phyloP scores from a whole-genome alignment of 1,284 basidiomycete genomes.

The Tylopilus orsonianus region DNA sequence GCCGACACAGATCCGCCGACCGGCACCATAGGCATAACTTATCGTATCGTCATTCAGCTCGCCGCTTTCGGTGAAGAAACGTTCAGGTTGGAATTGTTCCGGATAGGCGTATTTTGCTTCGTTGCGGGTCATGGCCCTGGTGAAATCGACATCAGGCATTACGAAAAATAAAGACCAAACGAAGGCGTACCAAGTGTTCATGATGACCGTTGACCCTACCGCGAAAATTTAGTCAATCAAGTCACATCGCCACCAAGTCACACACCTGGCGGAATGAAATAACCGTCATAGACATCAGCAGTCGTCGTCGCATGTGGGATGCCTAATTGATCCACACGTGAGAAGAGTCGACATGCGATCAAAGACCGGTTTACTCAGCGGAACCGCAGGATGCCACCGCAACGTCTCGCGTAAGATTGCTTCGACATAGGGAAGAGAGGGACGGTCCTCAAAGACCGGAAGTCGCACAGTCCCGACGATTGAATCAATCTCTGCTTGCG shows the following conservation, averaged over 20 bases:
- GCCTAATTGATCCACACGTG: conserved; percentile 14
- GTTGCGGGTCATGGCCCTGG: conserved; percentile 31
- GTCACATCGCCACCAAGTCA: not conserved
- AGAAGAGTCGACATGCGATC: not conserved
- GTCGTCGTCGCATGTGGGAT: conserved; percentile 30
- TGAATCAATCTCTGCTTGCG: conserved; percentile 30
- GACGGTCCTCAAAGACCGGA: conserved; percentile 31
- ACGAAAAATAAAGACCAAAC: not conserved
- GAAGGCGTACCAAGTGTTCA: conserved; percentile 26
- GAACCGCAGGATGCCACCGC: conserved; percentile 31
- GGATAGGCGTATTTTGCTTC: conserved; percentile 31
- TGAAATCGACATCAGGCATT: not conserved
- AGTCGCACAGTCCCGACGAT: conserved; percentile 26
- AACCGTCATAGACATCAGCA: conserved; percentile 29
- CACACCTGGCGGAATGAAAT: conserved; percentile 34
- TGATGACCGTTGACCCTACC: conserved; percentile 30
- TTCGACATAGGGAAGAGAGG: conserved; percentile 28
- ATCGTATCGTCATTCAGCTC: conserved; percentile 25
- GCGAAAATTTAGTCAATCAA: not conserved
- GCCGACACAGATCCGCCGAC: conserved; percentile 34
- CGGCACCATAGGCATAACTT: conserved; percentile 24
- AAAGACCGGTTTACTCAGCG: conserved; percentile 16
- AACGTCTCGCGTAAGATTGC: conserved; percentile 32
- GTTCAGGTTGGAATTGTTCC: conserved; percentile 29
- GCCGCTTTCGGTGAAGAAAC: conserved; percentile 24